phyloP scores from a whole-genome alignment of 306 rosid species.

The Malus asiatica region DNA sequence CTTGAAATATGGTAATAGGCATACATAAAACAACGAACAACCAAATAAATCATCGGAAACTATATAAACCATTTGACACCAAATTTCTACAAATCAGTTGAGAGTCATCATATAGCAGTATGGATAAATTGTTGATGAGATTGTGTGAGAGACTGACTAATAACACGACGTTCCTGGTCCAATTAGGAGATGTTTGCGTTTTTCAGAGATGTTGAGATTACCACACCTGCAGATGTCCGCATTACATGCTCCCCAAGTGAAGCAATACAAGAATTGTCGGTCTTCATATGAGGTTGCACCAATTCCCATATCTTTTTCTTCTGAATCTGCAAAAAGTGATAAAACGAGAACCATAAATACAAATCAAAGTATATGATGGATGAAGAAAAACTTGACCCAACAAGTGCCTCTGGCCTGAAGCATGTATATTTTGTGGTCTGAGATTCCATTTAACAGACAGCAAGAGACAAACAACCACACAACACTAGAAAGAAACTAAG shows the following conservation, averaged over 20 bases:
- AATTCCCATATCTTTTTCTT: constrained; percentile 76
- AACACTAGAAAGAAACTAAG: neutral
- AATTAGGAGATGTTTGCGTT: constrained; percentile 25
- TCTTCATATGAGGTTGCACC: constrained; percentile 73
- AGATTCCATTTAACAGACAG: neutral
- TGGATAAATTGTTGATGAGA: neutral
- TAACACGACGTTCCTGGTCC: neutral
- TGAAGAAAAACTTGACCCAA: neutral
- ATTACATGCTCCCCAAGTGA: constrained; percentile 51
- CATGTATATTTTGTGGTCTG: neutral
- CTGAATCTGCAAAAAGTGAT: constrained; percentile 44
- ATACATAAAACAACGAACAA: neutral
- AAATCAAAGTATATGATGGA: neutral
- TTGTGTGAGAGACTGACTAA: neutral
- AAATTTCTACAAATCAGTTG: neutral
- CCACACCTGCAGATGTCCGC: constrained; percentile 59
- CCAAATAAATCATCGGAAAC: neutral
- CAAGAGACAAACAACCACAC: neutral
- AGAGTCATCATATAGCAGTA: neutral
- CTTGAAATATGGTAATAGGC: neutral
- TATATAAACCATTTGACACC: neutral
- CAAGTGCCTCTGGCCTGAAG: neutral
- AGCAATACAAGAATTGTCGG: constrained; percentile 49
- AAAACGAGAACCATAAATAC: neutral
- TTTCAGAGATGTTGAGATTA: constrained; percentile 14